Evolutionary conservation across 495 filamentous ascomycete species (phyloP), one percentile per base, ranked within the genome.

Genomic region (Patellaria atrata): DNA sequence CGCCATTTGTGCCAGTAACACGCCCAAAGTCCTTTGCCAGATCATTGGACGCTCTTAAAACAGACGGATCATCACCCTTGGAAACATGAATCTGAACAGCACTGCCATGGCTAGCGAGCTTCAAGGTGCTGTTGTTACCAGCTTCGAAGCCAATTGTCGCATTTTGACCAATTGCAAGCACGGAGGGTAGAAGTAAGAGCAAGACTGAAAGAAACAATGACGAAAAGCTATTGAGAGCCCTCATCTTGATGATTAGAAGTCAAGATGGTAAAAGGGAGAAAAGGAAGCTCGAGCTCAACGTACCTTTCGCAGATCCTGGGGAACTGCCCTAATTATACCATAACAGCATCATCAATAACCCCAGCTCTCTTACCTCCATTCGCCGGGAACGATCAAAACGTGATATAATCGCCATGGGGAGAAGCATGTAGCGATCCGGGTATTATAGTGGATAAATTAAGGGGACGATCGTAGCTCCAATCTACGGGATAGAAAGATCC

Each of bases 11-110:
- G 14, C 73, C 73, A 7, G 74, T 79, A 3, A 79, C 76, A 11
- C 68, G 65, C 8, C 73, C 70, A 55, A 85, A 80, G 57, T 85
- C 79, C n/a, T 59, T 51, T 1, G 76, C 68, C 2, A 85, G 61
- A 45, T 78, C 73, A 16, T 67, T 57, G 7, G 70, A 73, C 6
- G 75, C 79, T 23, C 76, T 65, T 33, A 79, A 65, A 13, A 82
- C 73, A 26, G 75, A 79, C 45, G 64, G 68, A 56, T 64, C 79
- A 42, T 84, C 78, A 27, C 64, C 56, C 21, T 44, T 52, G 26
- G 67, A 65, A 19, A 70, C 55, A 14, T 68, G 52, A 23, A 75
- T 65, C 47, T 69, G 64, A 10, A 68, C 56, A 5, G 41, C 23
- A 5, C 49, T 43, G 18, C 24, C 27, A 27, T 32, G 24, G 10